Base-by-base conservation (phyloP, 164 flowering plant species). In the Tetracentron sinense region DNA sequence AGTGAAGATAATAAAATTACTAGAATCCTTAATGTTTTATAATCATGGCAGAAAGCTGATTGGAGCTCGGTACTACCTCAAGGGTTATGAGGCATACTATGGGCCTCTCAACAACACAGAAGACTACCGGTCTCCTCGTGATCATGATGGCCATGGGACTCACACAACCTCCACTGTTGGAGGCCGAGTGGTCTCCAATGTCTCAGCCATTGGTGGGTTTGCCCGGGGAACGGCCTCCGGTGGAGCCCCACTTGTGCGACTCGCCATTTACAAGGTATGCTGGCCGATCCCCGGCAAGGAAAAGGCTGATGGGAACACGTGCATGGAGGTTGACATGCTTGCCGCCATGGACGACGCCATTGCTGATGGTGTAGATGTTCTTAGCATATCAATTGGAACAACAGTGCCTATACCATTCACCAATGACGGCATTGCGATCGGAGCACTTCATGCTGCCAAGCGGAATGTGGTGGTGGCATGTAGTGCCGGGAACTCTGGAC, bases 251-350 rank as follows among this genome's bases (percentile, higher is more conserved):
- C 71, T 78, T 0, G 88, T 72, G 6, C 89, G 83, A 21, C 81
- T 93, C 0, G 97, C 98, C 33, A 83, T 90, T 44, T 90, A 93
- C 87, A 93, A 93, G 61, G 97, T 78, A 0, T 93, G 98, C 65
- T 90, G 97, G 98, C 79, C 96, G 0, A 55, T 77, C 3, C 89
- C 92, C 0, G 73, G 76, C 4, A n/a, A 61, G 2, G 62, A 72
- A 1, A 79, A 77, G n/a, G 82, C 57, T 0, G 60, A 59, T 0
- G 95, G 82, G 0, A 83, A 89, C 81, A 82, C 81, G 0, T 93
- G 98, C 64, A 47, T 73, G 42, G 83, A 70, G 17, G 85, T 73
- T 0, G 98, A 93, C 72, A 90, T 93, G 92, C 67, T 93, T 2
- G 95, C 95, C 0, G 98, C 90, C 26, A 76, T 93, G 0, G 98